Conservation (phyloP, 78 protist species). For the Capsaspora owczarzaki region DNA sequence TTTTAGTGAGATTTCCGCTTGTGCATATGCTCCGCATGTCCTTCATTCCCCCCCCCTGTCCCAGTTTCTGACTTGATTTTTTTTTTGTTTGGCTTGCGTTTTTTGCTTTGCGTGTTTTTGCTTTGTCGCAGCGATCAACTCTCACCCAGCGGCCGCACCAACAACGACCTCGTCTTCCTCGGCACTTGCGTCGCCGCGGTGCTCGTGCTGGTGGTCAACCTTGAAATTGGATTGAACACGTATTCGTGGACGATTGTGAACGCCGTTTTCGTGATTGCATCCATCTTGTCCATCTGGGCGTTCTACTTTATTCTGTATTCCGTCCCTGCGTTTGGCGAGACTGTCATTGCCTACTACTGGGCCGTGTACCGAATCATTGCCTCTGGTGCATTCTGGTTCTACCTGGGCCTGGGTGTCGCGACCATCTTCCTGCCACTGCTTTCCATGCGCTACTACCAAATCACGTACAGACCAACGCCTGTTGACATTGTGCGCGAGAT, state of each 20-base stretch:
- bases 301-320: neutral
- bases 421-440: neutral
- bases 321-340: neutral
- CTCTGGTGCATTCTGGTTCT: neutral
- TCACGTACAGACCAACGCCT: slow-evolving; percentile 14
- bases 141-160: neutral
- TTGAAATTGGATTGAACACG: slow-evolving; percentile 3
- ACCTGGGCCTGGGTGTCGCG: neutral
- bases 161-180: neutral
- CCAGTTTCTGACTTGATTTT: too few species aligned
- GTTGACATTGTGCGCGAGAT: slow-evolving; percentile 30
- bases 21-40: neutral
- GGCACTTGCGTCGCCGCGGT: neutral
- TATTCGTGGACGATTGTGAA: slow-evolving; percentile 11
- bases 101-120: neutral
- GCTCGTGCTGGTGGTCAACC: slow-evolving; percentile 10
- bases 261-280: too few species aligned
- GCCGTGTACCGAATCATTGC: neutral
- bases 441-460: neutral
- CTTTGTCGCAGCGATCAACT: neutral
- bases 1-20: neutral
- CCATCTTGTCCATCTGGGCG: neutral
- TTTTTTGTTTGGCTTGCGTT: neutral
- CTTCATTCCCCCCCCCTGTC: too few species aligned
- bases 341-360: neutral